These are phyloP conservation scores for Cyclotella cryptica DNA, from an alignment of 108 stramenopile genomes.

Conservation along the genomic window DNA sequence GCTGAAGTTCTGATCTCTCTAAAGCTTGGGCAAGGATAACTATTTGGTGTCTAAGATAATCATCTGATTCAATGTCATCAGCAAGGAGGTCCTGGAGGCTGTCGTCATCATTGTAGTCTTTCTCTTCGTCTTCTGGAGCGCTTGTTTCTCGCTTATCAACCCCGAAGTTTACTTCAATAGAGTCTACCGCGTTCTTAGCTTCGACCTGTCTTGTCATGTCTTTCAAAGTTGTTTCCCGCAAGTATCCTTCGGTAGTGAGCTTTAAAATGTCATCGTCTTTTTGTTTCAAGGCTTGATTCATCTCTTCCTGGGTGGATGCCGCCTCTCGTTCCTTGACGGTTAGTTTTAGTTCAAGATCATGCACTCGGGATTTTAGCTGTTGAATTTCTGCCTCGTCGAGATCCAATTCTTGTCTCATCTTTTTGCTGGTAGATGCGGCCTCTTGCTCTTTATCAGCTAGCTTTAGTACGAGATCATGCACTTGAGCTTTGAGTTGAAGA, in stretches of 20 bases:
- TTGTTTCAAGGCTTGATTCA: slow-evolving; percentile 34
- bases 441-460: not conserved
- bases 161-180: slow-evolving; percentile 1
- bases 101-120: slow-evolving; percentile 30
- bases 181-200: slow-evolving; percentile 29
- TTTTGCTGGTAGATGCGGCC: no score
- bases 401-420: no score
- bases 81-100: slow-evolving; percentile 47
- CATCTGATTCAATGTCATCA: slow-evolving; percentile 51
- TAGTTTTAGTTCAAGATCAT: slow-evolving; percentile 48
- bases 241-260: slow-evolving; percentile 31
- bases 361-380: slow-evolving; percentile 30
- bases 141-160: slow-evolving; percentile 14
- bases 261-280: slow-evolving; percentile 51
- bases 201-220: slow-evolving; percentile 30
- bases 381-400: not conserved
- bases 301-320: slow-evolving; percentile 28
- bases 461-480: not conserved
- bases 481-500: not conserved
- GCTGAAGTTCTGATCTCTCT: slow-evolving; percentile 65
- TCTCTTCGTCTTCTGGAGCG: slow-evolving; percentile 51
- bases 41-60: slow-evolving; percentile 64
- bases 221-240: slow-evolving; percentile 25
- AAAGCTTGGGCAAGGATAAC: slow-evolving; percentile 73
- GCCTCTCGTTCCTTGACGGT: slow-evolving; percentile 49